phyloP scores from a whole-genome alignment of 495 filamentous ascomycete genomes.

The Xylaria flabelliformis region DNA sequence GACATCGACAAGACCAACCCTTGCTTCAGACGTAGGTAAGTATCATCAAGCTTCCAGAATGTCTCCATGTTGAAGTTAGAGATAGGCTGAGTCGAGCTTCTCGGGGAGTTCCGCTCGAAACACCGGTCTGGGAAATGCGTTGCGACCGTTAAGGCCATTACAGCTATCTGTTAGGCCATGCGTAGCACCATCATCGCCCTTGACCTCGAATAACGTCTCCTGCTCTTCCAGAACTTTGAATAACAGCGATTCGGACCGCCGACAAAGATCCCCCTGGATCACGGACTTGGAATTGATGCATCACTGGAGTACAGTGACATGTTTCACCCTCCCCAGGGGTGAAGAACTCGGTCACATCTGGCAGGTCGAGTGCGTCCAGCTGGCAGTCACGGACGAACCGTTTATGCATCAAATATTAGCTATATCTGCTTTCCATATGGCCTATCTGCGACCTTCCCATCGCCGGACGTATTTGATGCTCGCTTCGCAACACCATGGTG shows the following conservation, averaged over 20 bases:
- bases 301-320: conserved; percentile 1
- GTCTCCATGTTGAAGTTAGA: not conserved
- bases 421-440: not conserved
- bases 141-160: not conserved
- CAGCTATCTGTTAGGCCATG: not conserved
- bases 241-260: not conserved
- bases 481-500: not conserved
- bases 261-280: not conserved
- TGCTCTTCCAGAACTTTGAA: not conserved
- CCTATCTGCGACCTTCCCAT: not conserved
- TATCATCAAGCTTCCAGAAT: not conserved
- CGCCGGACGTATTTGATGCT: not conserved
- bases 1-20: not conserved
- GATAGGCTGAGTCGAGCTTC: not conserved
- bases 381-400: not conserved
- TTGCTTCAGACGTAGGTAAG: not conserved
- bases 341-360: not conserved
- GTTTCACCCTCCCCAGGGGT: conserved; percentile 4
- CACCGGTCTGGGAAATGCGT: not conserved
- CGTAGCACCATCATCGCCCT: not conserved
- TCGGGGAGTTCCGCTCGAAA: not conserved
- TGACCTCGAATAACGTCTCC: not conserved
- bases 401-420: not conserved
- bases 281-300: not conserved
- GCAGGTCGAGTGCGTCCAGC: not conserved